Evolutionary conservation across 768 basidiomycete species (phyloP).

Genomic region (Boletus coccyginus): DNA sequence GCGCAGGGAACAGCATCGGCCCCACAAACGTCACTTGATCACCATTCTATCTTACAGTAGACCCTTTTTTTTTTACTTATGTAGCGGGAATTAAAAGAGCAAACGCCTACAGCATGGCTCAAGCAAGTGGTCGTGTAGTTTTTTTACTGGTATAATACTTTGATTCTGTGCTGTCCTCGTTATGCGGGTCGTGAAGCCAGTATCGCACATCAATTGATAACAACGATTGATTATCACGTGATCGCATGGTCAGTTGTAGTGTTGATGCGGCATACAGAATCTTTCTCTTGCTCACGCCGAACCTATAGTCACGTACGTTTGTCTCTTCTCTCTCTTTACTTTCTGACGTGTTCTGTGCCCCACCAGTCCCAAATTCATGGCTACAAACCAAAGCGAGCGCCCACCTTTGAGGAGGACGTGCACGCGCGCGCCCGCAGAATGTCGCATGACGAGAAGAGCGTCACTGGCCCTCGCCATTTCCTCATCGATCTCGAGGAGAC

Average conservation of each 20-base stretch:
- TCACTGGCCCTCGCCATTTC: slow-evolving; percentile 80
- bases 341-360: slow-evolving; percentile 17
- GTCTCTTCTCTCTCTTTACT: background rate
- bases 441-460: slow-evolving; percentile 90
- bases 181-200: too few relatives aligned
- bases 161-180: too few relatives aligned
- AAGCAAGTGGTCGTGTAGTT: too few relatives aligned
- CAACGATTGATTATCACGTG: too few relatives aligned
- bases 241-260: background rate
- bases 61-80: too few relatives aligned
- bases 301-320: slow-evolving; percentile 81
- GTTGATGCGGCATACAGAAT: slow-evolving; percentile 73
- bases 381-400: slow-evolving; percentile 66
- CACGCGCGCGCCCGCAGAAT: slow-evolving; percentile 73
- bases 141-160: too few relatives aligned
- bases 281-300: slow-evolving; percentile 68
- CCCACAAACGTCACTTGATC: too few relatives aligned
- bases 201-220: too few relatives aligned
- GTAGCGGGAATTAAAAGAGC: too few relatives aligned
- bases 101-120: too few relatives aligned
- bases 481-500: slow-evolving; percentile 98
- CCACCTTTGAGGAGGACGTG: slow-evolving; percentile 75
- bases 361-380: slow-evolving; percentile 67
- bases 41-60: too few relatives aligned
- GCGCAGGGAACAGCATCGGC: too few relatives aligned